Evolutionary conservation across 2,329 filamentous ascomycete species (phyloP).

Genomic region (Phyllosticta capitalensis): DNA sequence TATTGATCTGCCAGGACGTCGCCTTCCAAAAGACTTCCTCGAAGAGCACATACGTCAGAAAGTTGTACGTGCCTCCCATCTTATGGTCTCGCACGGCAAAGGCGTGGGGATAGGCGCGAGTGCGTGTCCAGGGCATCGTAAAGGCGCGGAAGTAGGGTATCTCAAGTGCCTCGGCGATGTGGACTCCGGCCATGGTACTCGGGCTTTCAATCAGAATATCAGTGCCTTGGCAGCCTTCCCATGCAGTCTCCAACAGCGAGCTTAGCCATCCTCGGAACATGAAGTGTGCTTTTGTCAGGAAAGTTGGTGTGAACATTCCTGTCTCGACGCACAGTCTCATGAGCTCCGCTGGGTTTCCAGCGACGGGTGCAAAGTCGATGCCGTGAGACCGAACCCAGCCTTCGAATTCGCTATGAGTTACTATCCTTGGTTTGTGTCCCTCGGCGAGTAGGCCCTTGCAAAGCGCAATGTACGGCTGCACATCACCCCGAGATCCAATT

Average conservation of each 20-base stretch:
- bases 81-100: conserved; percentile 90
- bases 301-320: conserved; percentile 90
- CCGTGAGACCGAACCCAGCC: conserved; percentile 86
- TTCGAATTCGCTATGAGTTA: conserved; percentile 84
- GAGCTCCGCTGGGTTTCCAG: conserved; percentile 83
- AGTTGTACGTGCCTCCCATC: conserved; percentile 92
- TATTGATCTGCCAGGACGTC: conserved; percentile 82
- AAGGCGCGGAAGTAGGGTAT: conserved; percentile 97
- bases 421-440: conserved; percentile 78
- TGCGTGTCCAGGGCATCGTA: conserved; percentile 98
- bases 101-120: conserved; percentile 88
- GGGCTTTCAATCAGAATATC: conserved; percentile 93
- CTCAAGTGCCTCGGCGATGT: conserved; percentile 84
- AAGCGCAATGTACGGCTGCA: conserved; percentile 93
- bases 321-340: conserved; percentile 96
- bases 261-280: conserved; percentile 90
- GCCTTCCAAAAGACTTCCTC: conserved; percentile 96
- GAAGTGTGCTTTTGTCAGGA: conserved; percentile 68
- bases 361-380: conserved; percentile 82
- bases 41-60: conserved; percentile 91
- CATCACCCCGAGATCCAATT: conserved; percentile 90
- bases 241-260: conserved; percentile 72
- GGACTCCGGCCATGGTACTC: conserved; percentile 93
- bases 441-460: conserved; percentile 85
- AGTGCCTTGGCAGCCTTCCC: conserved; percentile 71